phyloP scores from a whole-genome alignment of 306 rosid species.

The Rosa lucieae region DNA sequence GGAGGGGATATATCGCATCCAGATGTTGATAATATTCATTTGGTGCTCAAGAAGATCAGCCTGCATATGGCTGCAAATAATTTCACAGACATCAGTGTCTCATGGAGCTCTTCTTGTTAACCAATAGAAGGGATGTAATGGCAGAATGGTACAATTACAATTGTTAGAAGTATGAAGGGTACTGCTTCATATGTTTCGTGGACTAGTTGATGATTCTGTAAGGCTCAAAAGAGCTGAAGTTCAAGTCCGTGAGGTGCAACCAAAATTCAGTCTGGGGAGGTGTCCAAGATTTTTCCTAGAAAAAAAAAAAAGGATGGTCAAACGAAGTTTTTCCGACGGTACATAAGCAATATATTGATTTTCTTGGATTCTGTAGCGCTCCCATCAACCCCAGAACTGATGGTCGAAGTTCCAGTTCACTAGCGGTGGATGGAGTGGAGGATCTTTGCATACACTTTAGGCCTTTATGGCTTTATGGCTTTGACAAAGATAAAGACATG shows the following conservation, averaged over 20 bases:
- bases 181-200: background rate
- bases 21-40: constrained; percentile 18
- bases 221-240: background rate
- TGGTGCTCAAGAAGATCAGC: constrained; percentile 13
- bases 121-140: background rate
- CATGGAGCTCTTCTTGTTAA: background rate
- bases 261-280: background rate
- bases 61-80: constrained; percentile 9
- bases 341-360: background rate
- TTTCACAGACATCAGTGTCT: background rate
- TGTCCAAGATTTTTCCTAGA: background rate
- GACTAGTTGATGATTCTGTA: background rate
- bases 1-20: constrained; percentile 21
- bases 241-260: background rate
- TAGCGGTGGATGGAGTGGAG: too few species aligned
- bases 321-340: background rate
- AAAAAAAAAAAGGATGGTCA: background rate
- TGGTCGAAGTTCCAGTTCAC: too few species aligned
- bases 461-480: too few species aligned
- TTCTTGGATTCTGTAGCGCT: background rate
- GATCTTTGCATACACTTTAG: too few species aligned
- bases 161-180: background rate
- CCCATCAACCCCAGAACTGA: too few species aligned
- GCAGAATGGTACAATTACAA: background rate
- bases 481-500: too few species aligned